Evolutionary conservation across 2,329 filamentous ascomycete genomes (phyloP), one percentile per base, ranked within the genome.

Genomic region (Hymenoscyphus linearis): DNA sequence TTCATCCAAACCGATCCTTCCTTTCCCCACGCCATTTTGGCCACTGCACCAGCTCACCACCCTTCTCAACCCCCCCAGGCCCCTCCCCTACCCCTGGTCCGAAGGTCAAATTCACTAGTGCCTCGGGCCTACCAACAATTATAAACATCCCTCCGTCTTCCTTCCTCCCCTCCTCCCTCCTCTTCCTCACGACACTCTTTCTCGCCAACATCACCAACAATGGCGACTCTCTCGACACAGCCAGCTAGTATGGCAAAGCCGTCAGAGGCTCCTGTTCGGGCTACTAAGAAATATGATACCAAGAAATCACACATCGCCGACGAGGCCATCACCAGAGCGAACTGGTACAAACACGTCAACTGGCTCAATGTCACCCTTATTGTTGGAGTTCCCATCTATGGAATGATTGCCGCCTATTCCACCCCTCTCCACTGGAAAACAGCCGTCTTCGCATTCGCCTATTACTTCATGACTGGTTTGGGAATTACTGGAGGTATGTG

Each of bases 271-370:
- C 61, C 70, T 10, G 61, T 54, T 56, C 68, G 69, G 31, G 44
- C 44, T 4, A 69, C 65, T 58, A 79, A 77, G 72, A 76, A 76
- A 68, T 76, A 77, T 67, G 83, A 86, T 63, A 52, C 74, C 62
- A 79, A 87, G 80, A 96, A 96, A 79, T 83, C 88, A 72, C 91
- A 96, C 77, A 95, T 96, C 76, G 86, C 90, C 66, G 91, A 96
- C 66, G 84, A 85, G 65, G 88, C 89, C 61, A 87, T 96, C 69
- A 96, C 90, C 63, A 82, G 81, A 76, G 79, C 81, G 71, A 96
- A 96, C 80, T 95, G 90, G 90, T 87, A 92, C 78, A 88, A 93
- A 79, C 92, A 96, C 74, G 83, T 96, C 80, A 92, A 96, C 82
- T 96, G 92, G 91, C 82, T 96, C 68, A 96, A 96, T 76, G 87